Base-by-base conservation (phyloP, 805 yeast genomes). In the Cyberlindnera xishuangbannaensis region DNA sequence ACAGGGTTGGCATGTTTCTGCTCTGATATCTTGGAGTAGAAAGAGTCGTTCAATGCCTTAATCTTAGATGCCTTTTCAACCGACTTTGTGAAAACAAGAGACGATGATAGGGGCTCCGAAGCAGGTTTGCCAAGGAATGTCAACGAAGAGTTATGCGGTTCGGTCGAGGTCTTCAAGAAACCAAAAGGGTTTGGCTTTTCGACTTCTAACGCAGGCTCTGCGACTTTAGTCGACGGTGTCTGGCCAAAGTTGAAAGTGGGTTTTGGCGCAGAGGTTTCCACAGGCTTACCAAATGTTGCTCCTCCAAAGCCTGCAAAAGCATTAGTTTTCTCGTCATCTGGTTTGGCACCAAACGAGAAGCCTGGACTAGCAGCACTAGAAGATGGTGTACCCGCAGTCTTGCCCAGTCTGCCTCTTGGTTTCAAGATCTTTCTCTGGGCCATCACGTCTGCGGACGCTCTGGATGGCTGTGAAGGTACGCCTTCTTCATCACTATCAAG, bases 401-500 rank as follows among this genome's bases (percentile, higher is more conserved):
- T 47, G 6, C 53, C 53, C 40, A 60, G 45, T 51, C 68, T 69
- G 16, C 62, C 58, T 48, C 62, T 67, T 12, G 82, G 81, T 49
- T 70, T 65, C 18, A 83, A 70, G 37, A 84, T 82, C 61, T 76
- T 81, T 49, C 96, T 67, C 36, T 61, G 68, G 18, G 86, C 73
- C 70, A 86, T 56, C 6, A 74, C 77, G 5, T 67, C 76, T 4
- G 71, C 64, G 2, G 83, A 66, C 0, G 95, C 92, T 29, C 42
- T 52, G n/a, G 47, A 39, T 21, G 67, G 61, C 23, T 52, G 41
- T 6, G 50, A 45, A 28, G 58, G 46, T n/a, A 39, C 64, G 7
- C 59, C 65, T 5, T 64, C 72, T 24, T 65, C 62, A 23, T 59
- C 62, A 6, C 53, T 54, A 4, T 53, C 58, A 22, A 46, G 44